Base-by-base conservation (phyloP, 352 stramenopile species). In the Pythium sukuiense region DNA sequence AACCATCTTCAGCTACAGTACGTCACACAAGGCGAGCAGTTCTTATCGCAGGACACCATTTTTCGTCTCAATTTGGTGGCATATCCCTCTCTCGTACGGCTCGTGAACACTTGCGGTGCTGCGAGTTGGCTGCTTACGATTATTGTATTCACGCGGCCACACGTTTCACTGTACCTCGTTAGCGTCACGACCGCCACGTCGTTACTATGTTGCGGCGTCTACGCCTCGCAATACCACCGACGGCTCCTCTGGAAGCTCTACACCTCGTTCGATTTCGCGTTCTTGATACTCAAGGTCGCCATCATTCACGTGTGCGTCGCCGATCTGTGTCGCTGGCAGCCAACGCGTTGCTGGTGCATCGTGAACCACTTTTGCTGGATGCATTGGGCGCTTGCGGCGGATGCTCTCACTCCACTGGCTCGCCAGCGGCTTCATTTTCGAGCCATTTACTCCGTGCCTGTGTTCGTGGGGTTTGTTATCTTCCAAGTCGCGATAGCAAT, bases 261-360 rank as follows among this genome's bases (percentile, higher is more conserved):
- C 14, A 39, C n/a, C 24, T 72, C 62, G 24, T 79, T 79, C 49
- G 56, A 76, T 54, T 72, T 79, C 33, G 32, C 67, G 8, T 77
- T 77, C 30, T 35, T 79, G 12, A 59, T 69, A 3, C 3, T 59
- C 1, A 70, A 79, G 39, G 5, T 73, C 6, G 39, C 58, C 8
- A 29, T 66, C 14, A 26, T 69, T 1, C 50, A 63, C 18, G 7
- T 54, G 2, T 69, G 69, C 26, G 14, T 70, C 20, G 70, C 57
- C 9, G 60, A 69, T 14, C 61, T 79, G 5, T 61, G 75, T 27
- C 43, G 4, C 1, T 50, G 43, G 43, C 43, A 50, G 18, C 16
- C 43, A 3, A 27, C 43, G 43, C 43, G 43, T 9, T 27, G 9
- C 8, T 50, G 43, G 43, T 50, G 43, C 18, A 11, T 50, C 5